These are phyloP conservation scores for Cordyceps javanica DNA, from an alignment of 2,329 filamentous ascomycete genomes.

Conservation along the genomic window DNA sequence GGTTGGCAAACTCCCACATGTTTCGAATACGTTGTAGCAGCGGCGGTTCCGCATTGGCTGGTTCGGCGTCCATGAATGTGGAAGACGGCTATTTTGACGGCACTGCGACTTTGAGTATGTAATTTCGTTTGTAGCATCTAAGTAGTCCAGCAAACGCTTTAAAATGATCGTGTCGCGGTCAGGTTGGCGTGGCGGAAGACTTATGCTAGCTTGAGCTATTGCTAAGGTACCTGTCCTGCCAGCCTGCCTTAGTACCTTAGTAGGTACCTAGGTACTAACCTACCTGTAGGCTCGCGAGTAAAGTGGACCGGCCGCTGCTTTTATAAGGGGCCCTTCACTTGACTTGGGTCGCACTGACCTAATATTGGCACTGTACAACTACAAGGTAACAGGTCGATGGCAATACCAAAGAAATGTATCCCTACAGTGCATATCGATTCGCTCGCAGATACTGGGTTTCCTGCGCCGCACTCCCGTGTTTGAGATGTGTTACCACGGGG, in stretches of 20 bases:
- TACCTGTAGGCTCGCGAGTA: too few relatives aligned
- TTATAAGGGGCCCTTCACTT: too few relatives aligned
- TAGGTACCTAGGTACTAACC: background rate
- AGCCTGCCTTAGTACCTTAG: background rate
- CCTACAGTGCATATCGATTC: background rate
- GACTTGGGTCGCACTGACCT: too few relatives aligned
- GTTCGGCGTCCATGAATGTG: background rate
- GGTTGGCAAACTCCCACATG: slow-evolving; percentile 92
- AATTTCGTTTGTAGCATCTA: background rate
- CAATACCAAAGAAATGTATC: background rate
- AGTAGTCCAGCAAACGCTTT: background rate
- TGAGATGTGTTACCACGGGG: slow-evolving; percentile 6
- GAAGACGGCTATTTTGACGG: background rate
- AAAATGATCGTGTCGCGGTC: background rate
- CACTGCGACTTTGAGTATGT: background rate
- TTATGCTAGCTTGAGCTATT: background rate
- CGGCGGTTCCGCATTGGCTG: slow-evolving; percentile 18
- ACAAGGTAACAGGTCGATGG: background rate
- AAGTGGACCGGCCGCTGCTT: too few relatives aligned
- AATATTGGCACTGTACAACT: background rate
- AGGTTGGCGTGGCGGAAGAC: background rate
- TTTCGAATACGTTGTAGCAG: slow-evolving; percentile 68
- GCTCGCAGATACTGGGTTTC: background rate
- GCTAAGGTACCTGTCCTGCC: background rate
- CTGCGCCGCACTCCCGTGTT: slow-evolving; percentile 2